Conservation (phyloP, 495 filamentous ascomycete species). For the Xylaria nigripes region DNA sequence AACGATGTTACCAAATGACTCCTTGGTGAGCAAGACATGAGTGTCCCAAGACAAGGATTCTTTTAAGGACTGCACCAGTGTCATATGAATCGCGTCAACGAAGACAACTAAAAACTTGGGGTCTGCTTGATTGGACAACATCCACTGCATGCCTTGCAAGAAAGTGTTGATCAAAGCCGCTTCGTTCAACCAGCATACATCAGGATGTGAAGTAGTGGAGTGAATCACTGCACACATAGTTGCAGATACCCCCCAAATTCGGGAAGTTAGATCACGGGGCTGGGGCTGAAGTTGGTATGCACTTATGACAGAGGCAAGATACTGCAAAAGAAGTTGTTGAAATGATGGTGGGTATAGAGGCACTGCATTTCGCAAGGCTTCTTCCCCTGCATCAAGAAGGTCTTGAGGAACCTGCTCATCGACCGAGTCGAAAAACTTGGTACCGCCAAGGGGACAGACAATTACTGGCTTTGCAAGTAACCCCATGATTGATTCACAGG, state of each 20-base stretch:
- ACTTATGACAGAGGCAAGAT: slow-evolving; percentile 16
- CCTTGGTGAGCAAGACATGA: slow-evolving; percentile 12
- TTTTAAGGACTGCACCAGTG: slow-evolving; percentile 9
- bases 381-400: slow-evolving; percentile 32
- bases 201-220: not conserved
- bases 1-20: slow-evolving; percentile 10
- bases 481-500: slow-evolving; percentile 29
- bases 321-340: slow-evolving; percentile 18
- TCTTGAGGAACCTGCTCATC: slow-evolving; percentile 24
- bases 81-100: slow-evolving; percentile 18
- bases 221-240: slow-evolving; percentile 16
- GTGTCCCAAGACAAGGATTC: not conserved
- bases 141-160: slow-evolving; percentile 16
- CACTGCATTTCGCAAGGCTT: slow-evolving; percentile 32
- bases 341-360: slow-evolving; percentile 30
- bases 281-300: slow-evolving; percentile 13
- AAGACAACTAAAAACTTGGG: slow-evolving; percentile 18
- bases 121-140: slow-evolving; percentile 15
- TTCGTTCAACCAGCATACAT: slow-evolving; percentile 9
- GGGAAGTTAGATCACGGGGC: slow-evolving; percentile 13
- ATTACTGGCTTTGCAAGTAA: slow-evolving; percentile 19
- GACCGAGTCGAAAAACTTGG: slow-evolving; percentile 2
- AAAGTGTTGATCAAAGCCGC: slow-evolving; percentile 15
- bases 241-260: slow-evolving; percentile 16
- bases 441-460: slow-evolving; percentile 15